Evolutionary conservation across 176 grass and related monocot species (phyloP).

Genomic region (Cenchrus fungigraminus): DNA sequence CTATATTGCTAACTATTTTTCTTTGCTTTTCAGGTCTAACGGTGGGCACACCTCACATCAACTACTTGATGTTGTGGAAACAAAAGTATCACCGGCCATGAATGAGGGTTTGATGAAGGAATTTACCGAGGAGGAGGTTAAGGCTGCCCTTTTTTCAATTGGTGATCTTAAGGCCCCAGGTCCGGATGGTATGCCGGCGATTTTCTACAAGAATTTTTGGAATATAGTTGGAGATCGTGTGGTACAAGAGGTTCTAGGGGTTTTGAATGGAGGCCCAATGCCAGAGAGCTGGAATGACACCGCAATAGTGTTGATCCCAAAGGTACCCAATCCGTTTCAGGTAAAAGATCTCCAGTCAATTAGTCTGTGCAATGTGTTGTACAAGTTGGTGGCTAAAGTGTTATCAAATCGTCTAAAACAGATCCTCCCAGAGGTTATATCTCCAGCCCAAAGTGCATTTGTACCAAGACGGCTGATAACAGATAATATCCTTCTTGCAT

Average conservation of each 20-base stretch:
- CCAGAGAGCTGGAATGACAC: neutral
- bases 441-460: too few relatives aligned
- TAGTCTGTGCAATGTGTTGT: neutral
- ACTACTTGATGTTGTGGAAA: neutral
- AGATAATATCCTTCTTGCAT: too few relatives aligned
- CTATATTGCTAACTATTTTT: neutral
- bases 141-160: fast-evolving
- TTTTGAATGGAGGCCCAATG: neutral
- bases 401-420: neutral
- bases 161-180: neutral
- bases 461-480: too few relatives aligned
- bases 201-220: neutral
- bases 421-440: neutral
- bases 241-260: too few relatives aligned
- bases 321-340: neutral
- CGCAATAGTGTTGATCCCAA: neutral
- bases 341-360: neutral
- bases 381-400: neutral
- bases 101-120: neutral
- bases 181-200: neutral
- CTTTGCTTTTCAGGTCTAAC: neutral
- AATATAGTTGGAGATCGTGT: too few relatives aligned
- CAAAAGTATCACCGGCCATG: fast-evolving
- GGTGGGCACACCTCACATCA: fast-evolving
- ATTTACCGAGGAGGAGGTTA: neutral